Evolutionary conservation across 768 basidiomycete species (phyloP).

Genomic region (Coprinellus aureogranulatus): DNA sequence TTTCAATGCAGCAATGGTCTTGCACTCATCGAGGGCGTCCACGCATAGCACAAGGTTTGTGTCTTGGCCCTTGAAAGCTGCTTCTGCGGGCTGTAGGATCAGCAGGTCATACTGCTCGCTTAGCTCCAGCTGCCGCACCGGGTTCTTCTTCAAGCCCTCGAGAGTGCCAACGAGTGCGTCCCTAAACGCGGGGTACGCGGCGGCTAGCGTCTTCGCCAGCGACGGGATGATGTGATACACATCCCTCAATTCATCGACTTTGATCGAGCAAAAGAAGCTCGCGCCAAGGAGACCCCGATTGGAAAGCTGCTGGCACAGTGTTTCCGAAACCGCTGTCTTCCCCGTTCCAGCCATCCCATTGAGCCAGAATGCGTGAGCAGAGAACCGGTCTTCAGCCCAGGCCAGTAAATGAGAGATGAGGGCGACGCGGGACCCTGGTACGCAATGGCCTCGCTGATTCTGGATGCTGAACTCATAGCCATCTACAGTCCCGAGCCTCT

Average conservation of each 20-base stretch:
- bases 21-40: conserved; percentile 23
- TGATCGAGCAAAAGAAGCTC: conserved; percentile 9
- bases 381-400: not conserved
- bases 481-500: not conserved
- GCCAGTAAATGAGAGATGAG: not conserved
- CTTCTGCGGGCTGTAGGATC: not conserved
- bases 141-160: not conserved
- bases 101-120: not conserved
- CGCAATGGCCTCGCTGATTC: not conserved
- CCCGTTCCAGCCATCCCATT: conserved; percentile 7
- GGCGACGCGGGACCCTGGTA: not conserved
- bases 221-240: not conserved
- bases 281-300: conserved; percentile 6
- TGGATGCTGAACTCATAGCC: not conserved
- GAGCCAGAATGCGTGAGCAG: conserved; percentile 5
- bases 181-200: not conserved
- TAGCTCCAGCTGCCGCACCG: not conserved
- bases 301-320: not conserved
- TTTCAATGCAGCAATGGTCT: conserved; percentile 7
- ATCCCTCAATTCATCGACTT: not conserved
- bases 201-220: not conserved
- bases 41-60: conserved; percentile 13
- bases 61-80: not conserved
- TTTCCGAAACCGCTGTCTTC: conserved; percentile 9
- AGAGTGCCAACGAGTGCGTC: not conserved